Conservation (phyloP, 306 rosid species). For the Cucurbita argyrosperma region DNA sequence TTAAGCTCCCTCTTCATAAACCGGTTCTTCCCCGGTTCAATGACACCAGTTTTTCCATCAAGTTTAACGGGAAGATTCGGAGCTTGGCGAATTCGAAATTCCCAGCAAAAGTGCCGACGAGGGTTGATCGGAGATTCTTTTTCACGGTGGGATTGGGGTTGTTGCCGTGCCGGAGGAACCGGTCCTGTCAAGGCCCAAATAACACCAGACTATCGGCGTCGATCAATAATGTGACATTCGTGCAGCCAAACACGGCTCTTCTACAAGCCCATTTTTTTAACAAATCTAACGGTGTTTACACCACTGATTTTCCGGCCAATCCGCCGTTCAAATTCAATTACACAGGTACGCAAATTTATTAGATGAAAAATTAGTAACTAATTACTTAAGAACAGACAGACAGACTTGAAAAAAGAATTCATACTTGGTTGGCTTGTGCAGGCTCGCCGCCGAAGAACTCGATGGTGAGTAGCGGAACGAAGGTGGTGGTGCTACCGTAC, state of each 20-base stretch:
- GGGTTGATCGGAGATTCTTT: conserved; percentile 29
- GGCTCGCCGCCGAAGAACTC: conserved; percentile 49
- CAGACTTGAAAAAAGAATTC: too few species aligned
- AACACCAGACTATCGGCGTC: conserved; percentile 40
- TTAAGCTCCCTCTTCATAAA: conserved; percentile 3
- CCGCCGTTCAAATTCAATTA: conserved; percentile 54
- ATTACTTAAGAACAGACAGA: too few species aligned
- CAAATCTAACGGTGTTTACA: conserved; percentile 25
- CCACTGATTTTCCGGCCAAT: conserved; percentile 38
- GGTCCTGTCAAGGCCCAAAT: conserved; percentile 47
- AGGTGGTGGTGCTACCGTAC: conserved; percentile 33
- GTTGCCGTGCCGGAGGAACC: conserved; percentile 24
- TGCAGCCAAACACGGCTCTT: conserved; percentile 45
- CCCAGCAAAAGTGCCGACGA: conserved; percentile 51
- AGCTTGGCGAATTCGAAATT: conserved; percentile 35
- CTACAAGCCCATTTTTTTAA: conserved; percentile 66
- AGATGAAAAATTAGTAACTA: too few species aligned
- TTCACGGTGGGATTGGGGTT: conserved; percentile 57
- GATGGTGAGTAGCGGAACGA: conserved; percentile 36
- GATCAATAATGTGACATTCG: conserved; percentile 52
- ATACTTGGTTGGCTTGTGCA: not conserved
- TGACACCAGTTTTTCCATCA: conserved; percentile 38
- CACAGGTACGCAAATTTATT: conserved; percentile 19
- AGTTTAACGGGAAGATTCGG: conserved; percentile 27
- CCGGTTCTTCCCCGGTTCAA: conserved; percentile 30